Percentiles rank a stretch among this genome's conserved stretches.
These are phyloP conservation scores for Diplocarpon mali DNA, from an alignment of 2,329 filamentous ascomycete genomes.

Conservation along the genomic window DNA sequence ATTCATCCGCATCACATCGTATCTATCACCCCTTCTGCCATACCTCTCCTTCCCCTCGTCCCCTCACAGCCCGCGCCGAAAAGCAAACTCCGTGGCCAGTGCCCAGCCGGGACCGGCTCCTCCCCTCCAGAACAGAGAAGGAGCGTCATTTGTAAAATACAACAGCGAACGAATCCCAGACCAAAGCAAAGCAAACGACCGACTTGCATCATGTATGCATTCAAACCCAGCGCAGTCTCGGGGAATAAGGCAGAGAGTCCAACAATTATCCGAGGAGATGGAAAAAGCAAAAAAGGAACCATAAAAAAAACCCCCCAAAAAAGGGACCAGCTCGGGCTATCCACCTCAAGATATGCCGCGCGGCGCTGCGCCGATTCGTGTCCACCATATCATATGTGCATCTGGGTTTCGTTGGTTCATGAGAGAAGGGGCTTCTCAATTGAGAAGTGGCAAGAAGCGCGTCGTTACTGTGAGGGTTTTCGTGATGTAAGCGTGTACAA, in stretches of 20 bases:
- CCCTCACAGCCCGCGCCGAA: not conserved
- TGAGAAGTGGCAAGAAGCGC: slow-evolving; percentile 1
- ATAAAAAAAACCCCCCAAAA: no score
- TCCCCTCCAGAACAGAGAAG: not conserved
- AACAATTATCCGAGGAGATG: not conserved
- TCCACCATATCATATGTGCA: slow-evolving; percentile 1
- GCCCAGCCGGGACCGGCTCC: not conserved
- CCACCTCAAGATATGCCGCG: slow-evolving; percentile 1
- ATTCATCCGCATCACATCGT: not conserved
- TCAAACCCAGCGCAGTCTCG: not conserved
- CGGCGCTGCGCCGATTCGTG: slow-evolving; percentile 1
- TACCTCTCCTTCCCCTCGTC: not conserved
- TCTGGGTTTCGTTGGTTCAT: slow-evolving; percentile 4
- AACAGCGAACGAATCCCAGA: slow-evolving; percentile 1
- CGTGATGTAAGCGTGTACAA: slow-evolving; percentile 5
- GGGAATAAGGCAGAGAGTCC: not conserved
- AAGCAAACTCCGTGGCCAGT: not conserved
- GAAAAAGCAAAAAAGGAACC: not conserved
- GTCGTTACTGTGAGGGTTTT: slow-evolving; percentile 9
- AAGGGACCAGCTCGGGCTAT: no score
- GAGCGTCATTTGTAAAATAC: slow-evolving; percentile 5
- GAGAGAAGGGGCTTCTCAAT: not conserved
- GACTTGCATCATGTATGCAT: not conserved
- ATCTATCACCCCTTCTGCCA: not conserved
- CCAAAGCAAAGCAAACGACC: slow-evolving; percentile 2